These are phyloP conservation scores for Turritis glabra DNA, from an alignment of 345 rosid genomes.

Conservation along the genomic window DNA sequence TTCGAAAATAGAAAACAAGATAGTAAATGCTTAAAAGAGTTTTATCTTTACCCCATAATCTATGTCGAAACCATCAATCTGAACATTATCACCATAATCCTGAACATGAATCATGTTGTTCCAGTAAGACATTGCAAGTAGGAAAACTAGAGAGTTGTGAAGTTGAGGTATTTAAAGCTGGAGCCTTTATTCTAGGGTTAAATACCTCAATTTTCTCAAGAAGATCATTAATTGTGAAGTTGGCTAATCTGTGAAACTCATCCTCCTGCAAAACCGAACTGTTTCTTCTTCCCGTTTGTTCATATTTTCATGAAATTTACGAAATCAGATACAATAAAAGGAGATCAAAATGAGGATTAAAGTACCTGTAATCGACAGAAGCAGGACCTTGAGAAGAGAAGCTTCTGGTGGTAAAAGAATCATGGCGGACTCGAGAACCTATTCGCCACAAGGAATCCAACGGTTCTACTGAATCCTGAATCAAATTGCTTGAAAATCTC, in stretches of 20 bases:
- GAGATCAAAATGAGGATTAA: background rate
- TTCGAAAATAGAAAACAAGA: background rate
- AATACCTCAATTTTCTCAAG: conserved; percentile 84
- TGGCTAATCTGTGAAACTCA: conserved; percentile 81
- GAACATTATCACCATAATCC: conserved; percentile 81
- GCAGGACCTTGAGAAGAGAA: conserved; percentile 53
- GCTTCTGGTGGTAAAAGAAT: conserved; percentile 40
- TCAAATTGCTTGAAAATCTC: conserved; percentile 14
- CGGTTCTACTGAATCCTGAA: conserved; percentile 12
- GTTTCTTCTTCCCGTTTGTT: conserved; percentile 43
- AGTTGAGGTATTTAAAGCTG: too few species aligned
- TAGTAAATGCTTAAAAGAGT: background rate
- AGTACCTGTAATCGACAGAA: conserved; percentile 27
- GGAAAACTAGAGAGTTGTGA: too few species aligned
- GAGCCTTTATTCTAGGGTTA: too few species aligned
- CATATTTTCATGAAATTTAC: conserved; percentile 14
- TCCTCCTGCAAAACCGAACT: conserved; percentile 80
- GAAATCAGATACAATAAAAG: background rate
- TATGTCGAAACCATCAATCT: conserved; percentile 85
- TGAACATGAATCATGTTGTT: conserved; percentile 33
- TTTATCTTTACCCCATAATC: conserved; percentile 77
- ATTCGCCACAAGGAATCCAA: background rate
- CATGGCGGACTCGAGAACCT: conserved; percentile 20
- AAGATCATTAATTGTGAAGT: conserved; percentile 66
- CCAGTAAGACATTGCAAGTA: conserved; percentile 2